A percentile compares a stretch with the other conserved stretches of the same genome.
Conservation (phyloP, 2,329 filamentous ascomycete genomes). For the Alternaria tenuissima region DNA sequence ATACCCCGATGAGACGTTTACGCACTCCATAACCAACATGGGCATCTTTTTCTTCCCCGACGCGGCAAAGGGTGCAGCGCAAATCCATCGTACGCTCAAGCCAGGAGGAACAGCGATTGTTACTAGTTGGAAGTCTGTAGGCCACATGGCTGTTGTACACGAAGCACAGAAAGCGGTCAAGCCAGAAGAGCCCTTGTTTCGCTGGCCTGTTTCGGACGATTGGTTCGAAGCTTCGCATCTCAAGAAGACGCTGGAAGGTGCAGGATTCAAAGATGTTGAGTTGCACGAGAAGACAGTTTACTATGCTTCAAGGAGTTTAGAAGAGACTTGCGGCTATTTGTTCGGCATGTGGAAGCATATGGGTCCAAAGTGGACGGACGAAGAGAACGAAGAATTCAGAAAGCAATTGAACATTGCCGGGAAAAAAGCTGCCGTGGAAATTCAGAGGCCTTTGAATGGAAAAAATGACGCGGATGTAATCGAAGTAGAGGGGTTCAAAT, state of each 20-base stretch:
- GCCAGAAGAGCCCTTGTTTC: slow-evolving; percentile 13
- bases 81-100: slow-evolving; percentile 50
- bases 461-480: slow-evolving; percentile 7
- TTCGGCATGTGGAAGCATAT: slow-evolving; percentile 12
- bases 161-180: slow-evolving; percentile 15
- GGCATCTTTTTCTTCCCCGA: slow-evolving; percentile 48
- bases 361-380: slow-evolving; percentile 11
- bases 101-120: slow-evolving; percentile 49
- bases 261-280: slow-evolving; percentile 16
- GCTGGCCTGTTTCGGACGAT: slow-evolving; percentile 20
- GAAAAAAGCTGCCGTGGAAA: background rate
- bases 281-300: slow-evolving; percentile 11
- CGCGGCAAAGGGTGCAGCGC: slow-evolving; percentile 31
- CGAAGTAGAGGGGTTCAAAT: slow-evolving; percentile 14
- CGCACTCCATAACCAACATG: slow-evolving; percentile 51
- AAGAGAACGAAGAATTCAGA: slow-evolving; percentile 10
- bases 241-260: slow-evolving; percentile 9
- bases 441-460: slow-evolving; percentile 6
- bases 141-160: slow-evolving; percentile 4
- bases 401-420: slow-evolving; percentile 6
- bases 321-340: slow-evolving; percentile 10
- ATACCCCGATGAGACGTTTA: slow-evolving; percentile 43
- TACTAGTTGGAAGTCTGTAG: slow-evolving; percentile 24
- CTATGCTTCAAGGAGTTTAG: slow-evolving; percentile 15
- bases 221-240: slow-evolving; percentile 19